A percentile compares a stretch with the other conserved stretches of the same genome.
phyloP scores from a whole-genome alignment of 2,329 filamentous ascomycete species.

The Lachnellula subtilissima region DNA sequence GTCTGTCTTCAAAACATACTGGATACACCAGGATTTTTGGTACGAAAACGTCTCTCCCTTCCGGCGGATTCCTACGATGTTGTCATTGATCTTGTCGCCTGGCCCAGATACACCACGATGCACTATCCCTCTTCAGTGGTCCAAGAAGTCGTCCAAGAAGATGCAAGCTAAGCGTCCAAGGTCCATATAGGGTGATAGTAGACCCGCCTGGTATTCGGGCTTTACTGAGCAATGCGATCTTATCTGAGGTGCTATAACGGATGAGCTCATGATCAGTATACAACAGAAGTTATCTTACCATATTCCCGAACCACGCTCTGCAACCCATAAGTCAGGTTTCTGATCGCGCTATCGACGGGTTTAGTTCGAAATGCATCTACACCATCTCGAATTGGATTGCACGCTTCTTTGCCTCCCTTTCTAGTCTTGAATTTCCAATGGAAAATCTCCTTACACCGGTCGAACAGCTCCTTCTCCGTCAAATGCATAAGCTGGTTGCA shows the following conservation, averaged over 20 bases:
- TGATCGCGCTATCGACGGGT: slow-evolving; percentile 17
- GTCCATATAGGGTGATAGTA: slow-evolving; percentile 22
- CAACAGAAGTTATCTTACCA: slow-evolving; percentile 18
- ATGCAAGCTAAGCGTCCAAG: slow-evolving; percentile 26
- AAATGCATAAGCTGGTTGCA: slow-evolving; percentile 22
- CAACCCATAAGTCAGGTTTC: slow-evolving; percentile 22
- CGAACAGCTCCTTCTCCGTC: slow-evolving; percentile 29
- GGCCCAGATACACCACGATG: neutral
- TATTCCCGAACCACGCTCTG: slow-evolving; percentile 21
- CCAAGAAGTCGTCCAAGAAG: slow-evolving; percentile 30
- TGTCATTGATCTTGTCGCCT: too few species aligned
- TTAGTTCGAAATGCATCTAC: slow-evolving; percentile 24
- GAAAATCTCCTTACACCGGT: slow-evolving; percentile 31
- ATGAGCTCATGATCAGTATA: slow-evolving; percentile 14
- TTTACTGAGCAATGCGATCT: slow-evolving; percentile 14
- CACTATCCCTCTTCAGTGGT: slow-evolving; percentile 13
- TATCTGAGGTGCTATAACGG: slow-evolving; percentile 20
- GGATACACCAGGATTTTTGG: too few species aligned
- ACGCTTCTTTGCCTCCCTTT: slow-evolving; percentile 30
- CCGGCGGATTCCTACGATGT: too few species aligned
- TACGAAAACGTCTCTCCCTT: too few species aligned
- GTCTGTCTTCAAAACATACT: too few species aligned
- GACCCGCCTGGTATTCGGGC: slow-evolving; percentile 3
- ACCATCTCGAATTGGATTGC: slow-evolving; percentile 31
- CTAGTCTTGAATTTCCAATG: slow-evolving; percentile 32